Conservation (phyloP, 2,329 filamentous ascomycete species). For the Neophaeococcomyces aloes region DNA sequence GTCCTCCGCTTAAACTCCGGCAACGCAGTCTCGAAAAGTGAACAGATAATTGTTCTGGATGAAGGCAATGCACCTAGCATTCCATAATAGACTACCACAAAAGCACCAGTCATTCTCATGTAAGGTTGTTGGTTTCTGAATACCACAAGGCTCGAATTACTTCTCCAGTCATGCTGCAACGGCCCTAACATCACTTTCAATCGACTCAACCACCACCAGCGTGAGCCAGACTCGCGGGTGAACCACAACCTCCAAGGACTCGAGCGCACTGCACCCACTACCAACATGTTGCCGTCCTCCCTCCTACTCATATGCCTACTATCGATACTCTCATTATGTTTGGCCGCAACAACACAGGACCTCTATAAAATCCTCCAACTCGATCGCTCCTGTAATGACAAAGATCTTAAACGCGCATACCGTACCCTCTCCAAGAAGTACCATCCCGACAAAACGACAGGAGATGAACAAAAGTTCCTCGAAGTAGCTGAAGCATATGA, state of each 20-base stretch:
- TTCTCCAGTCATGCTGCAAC: not conserved
- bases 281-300: not conserved
- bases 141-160: not conserved
- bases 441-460: constrained; percentile 94
- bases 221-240: not conserved
- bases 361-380: constrained; percentile 65
- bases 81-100: too few species aligned
- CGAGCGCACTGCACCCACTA: not conserved
- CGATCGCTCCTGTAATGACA: constrained; percentile 66
- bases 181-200: not conserved
- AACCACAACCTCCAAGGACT: not conserved
- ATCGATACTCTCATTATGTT: constrained; percentile 14
- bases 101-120: too few species aligned
- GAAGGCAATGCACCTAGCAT: not conserved
- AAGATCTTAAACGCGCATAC: constrained; percentile 89
- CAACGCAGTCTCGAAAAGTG: not conserved
- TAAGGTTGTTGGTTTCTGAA: too few species aligned
- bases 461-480: constrained; percentile 82
- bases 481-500: constrained; percentile 94
- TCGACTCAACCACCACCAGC: not conserved
- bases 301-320: constrained; percentile 17
- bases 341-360: constrained; percentile 27
- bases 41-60: not conserved
- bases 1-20: constrained; percentile 4
- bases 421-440: constrained; percentile 85